phyloP scores from a whole-genome alignment of 768 basidiomycete species.

The Pleurotus salmoneostramineus region DNA sequence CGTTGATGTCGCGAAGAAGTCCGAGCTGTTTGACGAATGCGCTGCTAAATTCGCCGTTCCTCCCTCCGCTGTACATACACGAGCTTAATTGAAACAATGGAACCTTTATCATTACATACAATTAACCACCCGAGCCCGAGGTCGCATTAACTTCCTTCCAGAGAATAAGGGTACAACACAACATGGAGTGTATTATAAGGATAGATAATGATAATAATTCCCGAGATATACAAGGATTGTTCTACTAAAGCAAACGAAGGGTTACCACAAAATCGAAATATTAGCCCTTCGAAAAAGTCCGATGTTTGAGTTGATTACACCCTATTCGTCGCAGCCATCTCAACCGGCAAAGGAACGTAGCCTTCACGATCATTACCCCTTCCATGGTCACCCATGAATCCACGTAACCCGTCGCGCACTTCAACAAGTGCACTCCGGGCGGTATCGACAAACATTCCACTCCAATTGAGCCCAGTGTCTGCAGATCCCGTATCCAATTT shows the following conservation, averaged over 20 bases:
- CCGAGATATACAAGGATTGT: background rate
- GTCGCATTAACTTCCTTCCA: background rate
- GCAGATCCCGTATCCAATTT: constrained; percentile 43
- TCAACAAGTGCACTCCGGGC: constrained; percentile 35
- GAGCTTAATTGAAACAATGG: background rate
- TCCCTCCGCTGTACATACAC: constrained; percentile 32
- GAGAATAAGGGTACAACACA: background rate
- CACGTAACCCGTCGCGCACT: constrained; percentile 34
- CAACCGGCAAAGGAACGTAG: constrained; percentile 71
- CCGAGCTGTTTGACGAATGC: constrained; percentile 57
- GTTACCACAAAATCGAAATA: background rate
- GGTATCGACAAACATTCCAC: constrained; percentile 45
- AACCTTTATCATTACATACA: background rate
- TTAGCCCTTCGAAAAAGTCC: background rate
- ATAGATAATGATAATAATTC: background rate
- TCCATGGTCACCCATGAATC: constrained; percentile 26
- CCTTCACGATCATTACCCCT: constrained; percentile 39
- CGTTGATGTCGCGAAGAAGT: constrained; percentile 55
- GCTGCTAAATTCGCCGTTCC: constrained; percentile 62
- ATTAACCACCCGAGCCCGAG: background rate
- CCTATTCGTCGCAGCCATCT: constrained; percentile 38
- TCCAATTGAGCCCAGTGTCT: constrained; percentile 38
- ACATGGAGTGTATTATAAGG: background rate
- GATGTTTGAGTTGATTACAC: background rate
- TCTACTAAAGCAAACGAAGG: background rate